Conservation (phyloP, 306 rosid species). For the Casuarina glauca region DNA sequence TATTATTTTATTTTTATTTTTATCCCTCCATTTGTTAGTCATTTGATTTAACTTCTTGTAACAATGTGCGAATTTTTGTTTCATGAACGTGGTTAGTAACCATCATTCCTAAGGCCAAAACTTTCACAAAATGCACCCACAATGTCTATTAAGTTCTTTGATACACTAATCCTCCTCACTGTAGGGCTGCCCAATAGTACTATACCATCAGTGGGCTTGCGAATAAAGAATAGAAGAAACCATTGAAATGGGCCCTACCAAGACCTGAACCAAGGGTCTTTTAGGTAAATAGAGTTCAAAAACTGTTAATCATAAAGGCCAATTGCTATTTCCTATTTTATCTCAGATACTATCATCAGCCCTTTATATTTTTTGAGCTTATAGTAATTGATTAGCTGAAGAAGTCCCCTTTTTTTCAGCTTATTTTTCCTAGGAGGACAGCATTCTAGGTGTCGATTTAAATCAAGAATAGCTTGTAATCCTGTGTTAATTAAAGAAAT, state of each 20-base stretch:
- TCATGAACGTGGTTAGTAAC: background rate
- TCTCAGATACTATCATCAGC: background rate
- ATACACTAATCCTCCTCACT: background rate
- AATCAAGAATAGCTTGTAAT: background rate
- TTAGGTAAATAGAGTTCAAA: background rate
- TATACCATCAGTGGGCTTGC: background rate
- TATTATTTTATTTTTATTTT: too few relatives aligned
- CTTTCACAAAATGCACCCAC: background rate
- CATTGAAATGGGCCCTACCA: background rate
- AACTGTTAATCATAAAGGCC: background rate
- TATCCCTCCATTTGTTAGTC: background rate
- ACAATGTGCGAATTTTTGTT: background rate
- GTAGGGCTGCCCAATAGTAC: background rate
- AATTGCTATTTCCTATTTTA: background rate
- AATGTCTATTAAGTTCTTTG: background rate
- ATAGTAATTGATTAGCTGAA: background rate
- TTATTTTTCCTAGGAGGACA: conserved; percentile 2
- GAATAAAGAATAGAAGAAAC: background rate
- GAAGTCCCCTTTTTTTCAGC: background rate
- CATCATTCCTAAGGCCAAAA: background rate
- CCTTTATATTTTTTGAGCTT: background rate
- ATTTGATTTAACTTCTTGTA: background rate
- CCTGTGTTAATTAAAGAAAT: background rate
- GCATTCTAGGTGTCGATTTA: background rate
- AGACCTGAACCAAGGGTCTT: background rate